These are phyloP conservation scores for Phytophthora capsici DNA, from an alignment of 352 stramenopile genomes.

Conservation along the genomic window DNA sequence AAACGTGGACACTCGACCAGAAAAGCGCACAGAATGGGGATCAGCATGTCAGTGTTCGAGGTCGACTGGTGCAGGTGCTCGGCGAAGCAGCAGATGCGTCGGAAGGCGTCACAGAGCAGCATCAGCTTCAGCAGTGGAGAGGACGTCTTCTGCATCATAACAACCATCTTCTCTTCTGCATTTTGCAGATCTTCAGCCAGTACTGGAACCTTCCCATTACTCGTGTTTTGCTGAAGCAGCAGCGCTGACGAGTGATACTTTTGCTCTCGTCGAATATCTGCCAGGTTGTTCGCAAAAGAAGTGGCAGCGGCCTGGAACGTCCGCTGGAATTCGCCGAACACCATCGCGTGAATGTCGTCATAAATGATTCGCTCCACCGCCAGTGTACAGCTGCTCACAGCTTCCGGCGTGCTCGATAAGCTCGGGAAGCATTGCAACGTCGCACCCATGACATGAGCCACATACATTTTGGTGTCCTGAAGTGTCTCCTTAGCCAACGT, in stretches of 20 bases:
- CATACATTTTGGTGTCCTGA: slow-evolving; percentile 75
- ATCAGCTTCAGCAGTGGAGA: slow-evolving; percentile 73
- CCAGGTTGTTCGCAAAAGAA: slow-evolving; percentile 55
- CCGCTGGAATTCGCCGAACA: slow-evolving; percentile 61
- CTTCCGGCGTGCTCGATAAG: slow-evolving; percentile 55
- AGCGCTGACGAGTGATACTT: slow-evolving; percentile 40
- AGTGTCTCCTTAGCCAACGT: slow-evolving; percentile 52
- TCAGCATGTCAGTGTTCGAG: slow-evolving; percentile 75
- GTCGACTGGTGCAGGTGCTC: slow-evolving; percentile 66
- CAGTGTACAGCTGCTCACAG: slow-evolving; percentile 53
- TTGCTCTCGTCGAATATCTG: slow-evolving; percentile 57
- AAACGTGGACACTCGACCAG: slow-evolving; percentile 50
- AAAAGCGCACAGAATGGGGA: slow-evolving; percentile 71
- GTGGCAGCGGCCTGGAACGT: slow-evolving; percentile 52
- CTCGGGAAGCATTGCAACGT: slow-evolving; percentile 72
- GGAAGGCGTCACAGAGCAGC: slow-evolving; percentile 65
- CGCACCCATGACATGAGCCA: slow-evolving; percentile 59
- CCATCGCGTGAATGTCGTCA: slow-evolving; percentile 66
- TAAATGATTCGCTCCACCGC: slow-evolving; percentile 72
- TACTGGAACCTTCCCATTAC: slow-evolving; percentile 10
- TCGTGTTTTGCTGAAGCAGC: too few species aligned
- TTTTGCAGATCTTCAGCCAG: slow-evolving; percentile 48
- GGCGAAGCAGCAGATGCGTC: slow-evolving; percentile 68
- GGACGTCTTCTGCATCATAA: slow-evolving; percentile 54
- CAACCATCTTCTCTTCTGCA: slow-evolving; percentile 47